Conservation (phyloP, 1,284 basidiomycete species). For the Irpex rosettiformis region DNA sequence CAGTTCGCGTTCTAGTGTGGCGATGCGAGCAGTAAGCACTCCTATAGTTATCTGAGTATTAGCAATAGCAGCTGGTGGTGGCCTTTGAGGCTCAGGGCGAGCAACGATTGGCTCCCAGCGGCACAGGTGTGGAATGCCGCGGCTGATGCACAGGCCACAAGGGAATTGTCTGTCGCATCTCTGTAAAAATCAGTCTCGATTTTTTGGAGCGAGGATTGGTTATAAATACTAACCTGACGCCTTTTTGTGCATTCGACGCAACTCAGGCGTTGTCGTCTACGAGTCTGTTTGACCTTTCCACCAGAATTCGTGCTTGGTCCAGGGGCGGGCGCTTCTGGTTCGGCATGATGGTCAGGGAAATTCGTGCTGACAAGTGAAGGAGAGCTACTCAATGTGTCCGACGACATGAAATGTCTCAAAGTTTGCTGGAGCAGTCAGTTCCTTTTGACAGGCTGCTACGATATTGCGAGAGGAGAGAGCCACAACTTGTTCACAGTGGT, state of each 20-base stretch:
- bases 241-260: conserved; percentile 56
- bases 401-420: neutral
- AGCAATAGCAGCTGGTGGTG: conserved; percentile 25
- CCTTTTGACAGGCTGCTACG: too few species aligned
- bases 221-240: conserved; percentile 38
- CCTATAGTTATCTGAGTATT: conserved; percentile 29
- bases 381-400: neutral
- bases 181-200: neutral
- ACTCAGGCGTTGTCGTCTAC: conserved; percentile 36
- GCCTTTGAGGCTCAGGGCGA: conserved; percentile 45
- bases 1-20: conserved; percentile 38
- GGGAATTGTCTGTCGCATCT: conserved; percentile 45
- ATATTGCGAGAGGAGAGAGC: too few species aligned
- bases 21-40: conserved; percentile 39
- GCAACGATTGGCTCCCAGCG: conserved; percentile 49
- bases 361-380: neutral
- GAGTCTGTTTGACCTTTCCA: conserved; percentile 26
- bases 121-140: conserved; percentile 49
- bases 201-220: neutral
- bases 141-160: conserved; percentile 46
- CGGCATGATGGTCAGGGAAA: too few species aligned
- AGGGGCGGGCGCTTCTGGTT: too few species aligned
- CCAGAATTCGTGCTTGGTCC: neutral
- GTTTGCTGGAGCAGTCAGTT: too few species aligned
- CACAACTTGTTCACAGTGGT: too few species aligned